Evolutionary conservation across 257 asterid species (phyloP), one percentile per base, ranked within the genome.

Genomic region (Echites panduratus): DNA sequence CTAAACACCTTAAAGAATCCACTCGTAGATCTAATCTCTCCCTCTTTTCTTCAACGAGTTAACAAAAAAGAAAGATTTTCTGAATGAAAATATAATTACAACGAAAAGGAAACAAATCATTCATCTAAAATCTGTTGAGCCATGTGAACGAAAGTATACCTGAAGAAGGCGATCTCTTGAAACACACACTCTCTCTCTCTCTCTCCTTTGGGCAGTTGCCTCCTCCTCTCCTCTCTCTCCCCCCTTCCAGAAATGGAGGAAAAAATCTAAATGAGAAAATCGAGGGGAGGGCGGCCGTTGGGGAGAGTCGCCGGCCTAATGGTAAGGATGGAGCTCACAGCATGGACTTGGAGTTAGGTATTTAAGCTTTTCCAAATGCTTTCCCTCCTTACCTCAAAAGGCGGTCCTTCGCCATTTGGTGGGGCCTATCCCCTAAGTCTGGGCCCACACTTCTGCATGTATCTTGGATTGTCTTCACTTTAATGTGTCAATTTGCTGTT

Each of bases 1-100:
- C n/a, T 35, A 24, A 16, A 67, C 53, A 48, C 6, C 52, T 26
- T 5, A 70, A 9, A 20, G 11, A 32, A 12, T 47, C 43, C 4
- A 16, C 9, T 32, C n/a, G 19, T 12, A 70, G 66, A 70, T 70
- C 74, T 56, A 53, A 53, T 14, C 40, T 70, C 65, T 53, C 19
- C 38, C 26, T 32, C 29, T 7, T 17, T 26, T 68, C 19, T 16
- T 48, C 45, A 1, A 14, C 26, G 8, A 32, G 38, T 1, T 3
- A 32, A 1, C 38, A 32, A 19, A 12, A 8, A 10, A 7, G 19
- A 7, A 14, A 29, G 29, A 0, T 0, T 7, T 3, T 9, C 0
- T 29, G 0, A 68, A 26, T 7, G 48, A 9, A 4, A 29, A 9
- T 16, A 9, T 1, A 67, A 44, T 24, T 32, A 32, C 2, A 24